Evolutionary conservation across 768 basidiomycete species (phyloP).

Genomic region (Kwoniella botswanensis): DNA sequence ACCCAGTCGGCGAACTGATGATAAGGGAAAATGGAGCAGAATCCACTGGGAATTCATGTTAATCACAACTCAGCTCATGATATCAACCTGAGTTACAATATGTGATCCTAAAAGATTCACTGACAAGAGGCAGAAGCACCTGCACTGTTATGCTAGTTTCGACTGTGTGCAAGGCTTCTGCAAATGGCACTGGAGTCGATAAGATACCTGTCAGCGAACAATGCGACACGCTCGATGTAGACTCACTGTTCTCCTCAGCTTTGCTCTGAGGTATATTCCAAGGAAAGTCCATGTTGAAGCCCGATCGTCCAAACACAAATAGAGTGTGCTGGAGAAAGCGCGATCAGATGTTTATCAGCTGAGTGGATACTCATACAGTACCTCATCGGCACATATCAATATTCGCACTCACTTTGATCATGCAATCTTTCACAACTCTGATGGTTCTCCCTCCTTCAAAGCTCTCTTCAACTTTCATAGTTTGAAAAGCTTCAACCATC

Average conservation of each 20-base stretch:
- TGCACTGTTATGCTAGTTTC: constrained; percentile 27
- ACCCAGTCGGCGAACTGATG: constrained; percentile 18
- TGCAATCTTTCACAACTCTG: background rate
- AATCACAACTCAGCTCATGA: no score
- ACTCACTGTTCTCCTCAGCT: constrained; percentile 23
- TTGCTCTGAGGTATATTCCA: constrained; percentile 26
- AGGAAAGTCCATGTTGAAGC: constrained; percentile 29
- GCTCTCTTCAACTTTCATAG: background rate
- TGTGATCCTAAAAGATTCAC: background rate
- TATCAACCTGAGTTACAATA: no score
- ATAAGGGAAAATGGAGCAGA: background rate
- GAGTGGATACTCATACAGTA: no score
- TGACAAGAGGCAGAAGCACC: constrained; percentile 21
- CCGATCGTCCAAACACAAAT: constrained; percentile 28
- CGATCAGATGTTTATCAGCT: no score
- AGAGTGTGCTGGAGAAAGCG: constrained; percentile 21
- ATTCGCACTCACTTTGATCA: background rate
- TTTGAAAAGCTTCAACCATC: background rate
- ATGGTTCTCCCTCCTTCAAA: background rate
- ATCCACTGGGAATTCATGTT: background rate
- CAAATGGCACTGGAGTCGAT: constrained; percentile 25
- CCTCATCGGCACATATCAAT: no score
- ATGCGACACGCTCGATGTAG: no score
- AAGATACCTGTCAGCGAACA: no score
- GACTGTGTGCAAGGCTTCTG: constrained; percentile 29